Base-by-base conservation (phyloP, 306 rosid genomes). In the Lablab purpureus region DNA sequence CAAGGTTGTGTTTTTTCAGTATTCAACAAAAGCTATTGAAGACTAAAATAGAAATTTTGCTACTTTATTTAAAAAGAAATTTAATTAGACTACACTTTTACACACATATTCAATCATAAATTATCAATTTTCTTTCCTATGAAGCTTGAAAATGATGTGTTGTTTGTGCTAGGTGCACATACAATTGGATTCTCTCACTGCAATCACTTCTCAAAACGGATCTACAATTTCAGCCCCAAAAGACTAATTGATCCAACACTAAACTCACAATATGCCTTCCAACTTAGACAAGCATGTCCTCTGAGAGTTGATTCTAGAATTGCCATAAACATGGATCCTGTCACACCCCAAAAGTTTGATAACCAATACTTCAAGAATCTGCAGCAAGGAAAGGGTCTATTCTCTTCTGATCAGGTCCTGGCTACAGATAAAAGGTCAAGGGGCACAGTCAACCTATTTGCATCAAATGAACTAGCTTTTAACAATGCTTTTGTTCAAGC, bases 101-200 rank as follows among this genome's bases (percentile, higher is more conserved):
- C 4, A 43, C 45, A 10, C 13, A 40, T 10, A 40, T 40, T 40
- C 13, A 40, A 2, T 56, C 0, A 12, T 23, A 22, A 0, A 37
- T 37, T 1, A 37, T 22, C 3, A 12, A 13, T 15, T 46, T 27
- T 1, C 2, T 23, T 1, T 28, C 19, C 19, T 7, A 40, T 40
- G 40, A 56, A 73, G 41, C 13, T 3, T 41, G 60, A 51, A 67
- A 49, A n/a, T 51, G 66, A 18, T 28, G 5, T 40, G 12, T 63
- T 45, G 51, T 32, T 51, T 32, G 10, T 64, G 19, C 65, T 37
- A 90, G 97, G 96, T 17, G 97, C 88, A 50, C 97, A 93, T 50
- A 89, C 97, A 25, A 85, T 91, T 19, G 97, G 97, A 21, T 89
- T 89, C 77, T 77, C 96, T 4, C 96, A 90, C 77, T 93, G 97